Evolutionary conservation across 129 eudicot species (phyloP), one percentile per base, ranked within the genome.

Genomic region (Flaveria trinervia): DNA sequence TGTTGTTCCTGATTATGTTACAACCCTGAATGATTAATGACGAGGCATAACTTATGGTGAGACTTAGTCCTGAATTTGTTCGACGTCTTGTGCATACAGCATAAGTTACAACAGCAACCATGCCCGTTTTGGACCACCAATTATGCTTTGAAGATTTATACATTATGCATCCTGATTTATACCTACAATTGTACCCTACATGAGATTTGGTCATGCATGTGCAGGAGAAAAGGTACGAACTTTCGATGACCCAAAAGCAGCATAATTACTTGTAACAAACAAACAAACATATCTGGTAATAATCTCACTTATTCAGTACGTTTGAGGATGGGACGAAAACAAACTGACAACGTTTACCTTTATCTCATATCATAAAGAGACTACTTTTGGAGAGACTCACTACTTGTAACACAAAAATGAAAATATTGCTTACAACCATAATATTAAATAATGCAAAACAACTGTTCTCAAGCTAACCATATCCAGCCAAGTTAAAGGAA

Each of bases 401-500:
- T 16, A 65, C 65, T 36, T 50, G 74, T n/a, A 80, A 25, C 36
- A 9, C 70, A 73, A 55, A 56, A 22, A 56, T 14, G 18, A 17
- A 52, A 80, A 73, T 46, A 80, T 11, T 18, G 62, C 45, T 80
- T 80, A 80, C 75, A 80, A 45, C 48, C 25, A 54, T 5, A 68
- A n/a, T 64, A 79, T n/a, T 25, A 72, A 79, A 72, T 66, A 74
- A 73, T 74, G 69, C 80, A 74, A 54, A 67, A 26, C 79, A 73
- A 43, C 72, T 72, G 68, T 65, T 65, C 65, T 80, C 83, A 66
- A 66, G 70, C 75, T 80, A 66, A 73, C 18, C 74, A 55, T 65
- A 65, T 56, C 83, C 79, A 73, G 50, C 69, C 79, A 80, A 66
- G 44, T 80, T 28, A 9, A 66, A 66, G 18, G 41, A 73, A 80